Evolutionary conservation across 2,329 filamentous ascomycete genomes (phyloP).

Genomic region (Sclerotiophoma versabilis): DNA sequence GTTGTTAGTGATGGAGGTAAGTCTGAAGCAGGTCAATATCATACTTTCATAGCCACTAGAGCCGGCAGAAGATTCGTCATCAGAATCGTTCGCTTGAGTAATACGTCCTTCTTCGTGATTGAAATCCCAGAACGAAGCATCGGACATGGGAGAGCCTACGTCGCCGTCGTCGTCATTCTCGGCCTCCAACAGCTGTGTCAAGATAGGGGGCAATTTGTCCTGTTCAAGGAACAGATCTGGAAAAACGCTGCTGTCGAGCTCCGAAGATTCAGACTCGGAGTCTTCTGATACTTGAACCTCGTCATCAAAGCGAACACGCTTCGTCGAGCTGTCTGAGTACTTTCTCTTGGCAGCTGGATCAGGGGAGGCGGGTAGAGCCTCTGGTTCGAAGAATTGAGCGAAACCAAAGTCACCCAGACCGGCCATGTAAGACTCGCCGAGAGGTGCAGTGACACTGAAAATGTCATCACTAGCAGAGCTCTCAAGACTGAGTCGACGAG

Average conservation of each 20-base stretch:
- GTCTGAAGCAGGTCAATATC: constrained; percentile 39
- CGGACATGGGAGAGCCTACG: constrained; percentile 51
- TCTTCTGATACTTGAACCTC: constrained; percentile 71
- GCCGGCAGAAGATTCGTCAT: constrained; percentile 55
- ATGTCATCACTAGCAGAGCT: constrained; percentile 45
- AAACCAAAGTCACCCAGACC: constrained; percentile 43
- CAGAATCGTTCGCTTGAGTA: constrained; percentile 42
- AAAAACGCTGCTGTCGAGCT: constrained; percentile 72
- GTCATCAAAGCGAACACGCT: constrained; percentile 77
- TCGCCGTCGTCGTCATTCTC: constrained; percentile 52
- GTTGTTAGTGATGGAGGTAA: constrained; percentile 54
- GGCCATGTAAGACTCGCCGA: constrained; percentile 35
- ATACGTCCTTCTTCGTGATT: constrained; percentile 56
- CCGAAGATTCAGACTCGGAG: constrained; percentile 52
- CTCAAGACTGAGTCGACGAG: constrained; percentile 45
- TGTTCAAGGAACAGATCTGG: constrained; percentile 82
- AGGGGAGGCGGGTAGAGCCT: constrained; percentile 52
- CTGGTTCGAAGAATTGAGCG: constrained; percentile 48
- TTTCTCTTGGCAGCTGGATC: constrained; percentile 44
- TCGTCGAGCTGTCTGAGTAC: constrained; percentile 52
- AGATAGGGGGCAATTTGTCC: constrained; percentile 72
- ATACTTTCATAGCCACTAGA: constrained; percentile 67
- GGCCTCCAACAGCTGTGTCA: constrained; percentile 76
- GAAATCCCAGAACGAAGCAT: constrained; percentile 69
- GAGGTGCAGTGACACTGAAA: constrained; percentile 40